Conservation (phyloP, 1,284 basidiomycete species). For the Pseudozyma tsukubaensis region DNA sequence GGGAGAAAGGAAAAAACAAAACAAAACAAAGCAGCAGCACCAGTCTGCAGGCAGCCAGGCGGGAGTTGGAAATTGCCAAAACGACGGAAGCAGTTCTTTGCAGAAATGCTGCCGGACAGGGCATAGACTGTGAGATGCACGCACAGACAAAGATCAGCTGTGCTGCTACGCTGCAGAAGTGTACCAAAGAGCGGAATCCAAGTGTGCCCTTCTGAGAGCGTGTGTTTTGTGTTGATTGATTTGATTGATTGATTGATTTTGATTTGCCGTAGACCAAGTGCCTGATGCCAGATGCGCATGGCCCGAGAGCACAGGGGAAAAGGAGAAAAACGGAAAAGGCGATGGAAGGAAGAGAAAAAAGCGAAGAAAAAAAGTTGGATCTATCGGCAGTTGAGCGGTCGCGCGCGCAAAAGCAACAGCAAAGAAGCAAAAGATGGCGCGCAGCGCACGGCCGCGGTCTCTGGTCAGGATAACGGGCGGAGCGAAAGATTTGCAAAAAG, state of each 20-base stretch:
- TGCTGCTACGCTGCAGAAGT: not conserved
- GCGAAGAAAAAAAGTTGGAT: not conserved
- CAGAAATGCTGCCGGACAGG: conserved; percentile 7
- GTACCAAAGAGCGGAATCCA: conserved; percentile 3
- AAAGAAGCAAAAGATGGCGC: no score
- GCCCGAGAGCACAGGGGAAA: conserved; percentile 12
- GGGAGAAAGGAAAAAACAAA: conserved; percentile 6
- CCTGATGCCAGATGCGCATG: conserved; percentile 6
- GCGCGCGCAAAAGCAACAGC: no score
- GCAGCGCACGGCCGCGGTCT: no score
- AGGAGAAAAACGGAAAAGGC: not conserved
- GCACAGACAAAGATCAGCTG: conserved; percentile 12
- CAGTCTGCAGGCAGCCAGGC: conserved; percentile 3
- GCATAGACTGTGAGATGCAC: not conserved
- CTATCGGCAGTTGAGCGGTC: no score
- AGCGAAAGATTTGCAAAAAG: no score
- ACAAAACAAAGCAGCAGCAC: conserved; percentile 8
- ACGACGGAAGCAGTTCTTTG: conserved; percentile 3
- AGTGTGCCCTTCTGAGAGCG: no score
- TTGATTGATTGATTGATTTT: no score
- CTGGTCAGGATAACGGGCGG: no score
- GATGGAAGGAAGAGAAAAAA: not conserved
- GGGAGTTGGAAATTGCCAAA: not conserved
- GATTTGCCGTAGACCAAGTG: conserved; percentile 2
- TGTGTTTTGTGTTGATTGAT: no score